A percentile compares a stretch with the other conserved stretches of the same genome.
phyloP scores from a whole-genome alignment of 2,329 filamentous ascomycete genomes.

The Mycosphaerella sp. region DNA sequence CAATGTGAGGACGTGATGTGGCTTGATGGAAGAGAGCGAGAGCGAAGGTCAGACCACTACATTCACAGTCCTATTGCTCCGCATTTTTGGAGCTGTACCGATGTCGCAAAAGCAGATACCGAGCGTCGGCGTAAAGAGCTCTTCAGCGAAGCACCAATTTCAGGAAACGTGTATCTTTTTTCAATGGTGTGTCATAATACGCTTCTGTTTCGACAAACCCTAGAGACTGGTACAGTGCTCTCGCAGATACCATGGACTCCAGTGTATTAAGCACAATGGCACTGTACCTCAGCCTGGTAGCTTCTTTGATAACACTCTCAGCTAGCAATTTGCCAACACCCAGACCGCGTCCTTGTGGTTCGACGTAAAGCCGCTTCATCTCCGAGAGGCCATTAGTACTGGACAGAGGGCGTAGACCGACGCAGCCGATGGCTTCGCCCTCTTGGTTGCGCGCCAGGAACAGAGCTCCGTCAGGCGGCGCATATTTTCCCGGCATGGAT shows the following conservation, averaged over 20 bases:
- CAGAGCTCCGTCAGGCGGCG: conserved; percentile 41
- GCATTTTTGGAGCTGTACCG: conserved; percentile 2
- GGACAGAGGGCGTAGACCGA: conserved; percentile 43
- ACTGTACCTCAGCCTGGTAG: conserved; percentile 44
- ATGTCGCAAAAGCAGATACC: conserved; percentile 2
- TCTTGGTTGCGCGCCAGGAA: conserved; percentile 41
- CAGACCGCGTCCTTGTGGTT: conserved; percentile 43
- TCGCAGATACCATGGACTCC: conserved; percentile 46
- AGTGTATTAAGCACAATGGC: conserved; percentile 53
- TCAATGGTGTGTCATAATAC: conserved; percentile 52
- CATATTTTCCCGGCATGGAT: conserved; percentile 50
- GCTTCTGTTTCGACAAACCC: conserved; percentile 48
- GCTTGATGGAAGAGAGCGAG: background rate
- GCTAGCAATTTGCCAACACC: conserved; percentile 47
- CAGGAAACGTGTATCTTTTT: conserved; percentile 48
- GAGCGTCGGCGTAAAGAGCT: background rate
- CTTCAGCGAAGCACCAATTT: conserved; percentile 6
- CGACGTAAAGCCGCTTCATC: conserved; percentile 54
- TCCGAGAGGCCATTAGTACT: conserved; percentile 33
- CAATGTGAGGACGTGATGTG: background rate
- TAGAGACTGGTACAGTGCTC: conserved; percentile 43
- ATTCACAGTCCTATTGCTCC: background rate
- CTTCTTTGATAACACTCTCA: conserved; percentile 40
- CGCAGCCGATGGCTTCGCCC: conserved; percentile 42
- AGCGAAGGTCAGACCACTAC: background rate